phyloP scores from a whole-genome alignment of 441 rosid species.

The Pelargonium cotyledonis region DNA sequence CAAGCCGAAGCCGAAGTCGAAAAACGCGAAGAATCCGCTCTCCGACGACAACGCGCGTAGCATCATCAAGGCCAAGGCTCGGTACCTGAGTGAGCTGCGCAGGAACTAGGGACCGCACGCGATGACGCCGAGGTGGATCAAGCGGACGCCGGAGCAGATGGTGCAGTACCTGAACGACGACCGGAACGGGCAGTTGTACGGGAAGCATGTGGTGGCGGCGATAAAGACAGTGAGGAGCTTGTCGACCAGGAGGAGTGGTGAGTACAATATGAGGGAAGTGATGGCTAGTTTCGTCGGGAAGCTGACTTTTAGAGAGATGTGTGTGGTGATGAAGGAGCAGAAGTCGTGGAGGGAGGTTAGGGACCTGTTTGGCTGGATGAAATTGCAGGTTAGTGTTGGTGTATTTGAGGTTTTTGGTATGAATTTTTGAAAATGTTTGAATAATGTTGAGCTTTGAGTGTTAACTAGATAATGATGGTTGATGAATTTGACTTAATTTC shows the following conservation, averaged over 20 bases:
- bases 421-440: background rate
- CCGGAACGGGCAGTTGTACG: constrained; percentile 65
- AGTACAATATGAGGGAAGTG: constrained; percentile 52
- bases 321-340: constrained; percentile 82
- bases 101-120: constrained; percentile 70
- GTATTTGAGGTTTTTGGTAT: background rate
- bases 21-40: constrained; percentile 56
- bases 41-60: constrained; percentile 85
- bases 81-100: constrained; percentile 56
- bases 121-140: constrained; percentile 75
- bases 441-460: background rate
- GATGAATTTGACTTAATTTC: background rate
- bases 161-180: constrained; percentile 71
- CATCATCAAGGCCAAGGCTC: constrained; percentile 70
- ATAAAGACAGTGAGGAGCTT: constrained; percentile 59
- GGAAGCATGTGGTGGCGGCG: constrained; percentile 82
- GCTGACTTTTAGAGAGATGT: constrained; percentile 78
- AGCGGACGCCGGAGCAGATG: constrained; percentile 91
- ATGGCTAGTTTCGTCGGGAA: constrained; percentile 75
- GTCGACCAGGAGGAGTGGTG: constrained; percentile 38
- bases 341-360: constrained; percentile 75
- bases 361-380: constrained; percentile 89
- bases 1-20: constrained; percentile 58
- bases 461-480: background rate
- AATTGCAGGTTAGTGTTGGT: constrained; percentile 52